Base-by-base conservation (phyloP, 805 yeast genomes). In the Yarrowia deformans region DNA sequence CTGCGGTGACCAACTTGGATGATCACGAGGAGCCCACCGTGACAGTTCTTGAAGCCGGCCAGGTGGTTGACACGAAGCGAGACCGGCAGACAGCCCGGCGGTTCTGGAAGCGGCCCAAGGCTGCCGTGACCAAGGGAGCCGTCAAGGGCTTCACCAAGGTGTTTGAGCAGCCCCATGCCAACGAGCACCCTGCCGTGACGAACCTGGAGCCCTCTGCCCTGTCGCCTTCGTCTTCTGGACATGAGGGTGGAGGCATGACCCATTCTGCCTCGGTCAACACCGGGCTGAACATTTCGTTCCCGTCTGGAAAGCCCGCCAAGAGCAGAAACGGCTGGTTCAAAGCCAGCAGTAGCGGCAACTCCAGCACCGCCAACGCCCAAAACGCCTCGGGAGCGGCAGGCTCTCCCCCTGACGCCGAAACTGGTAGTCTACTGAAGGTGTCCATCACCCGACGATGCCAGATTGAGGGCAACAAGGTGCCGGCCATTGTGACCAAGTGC, bases 401-500 rank as follows among this genome's bases (percentile, higher is more conserved):
- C 23, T 49, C 43, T 23, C 46, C 69, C 52, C 69, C 61, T 8
- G 64, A 63, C 8, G 69, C 29, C 64, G 70, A 48, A 14, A 67
- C 18, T 32, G 35, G 70, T 23, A 77, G 81, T 23, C 76, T 83
- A 34, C 82, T 84, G 72, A 80, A 83, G 43, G 82, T 87, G 10
- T 83, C 92, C 1, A 82, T 94, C 67, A 89, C 87, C 70, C 82
- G 84, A 68, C 82, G 97, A 67, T 84, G 90, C 14, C 79, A 80
- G 16, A 82, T 79, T 72, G 99, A 94, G 75, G 82, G 84, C 16
- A 81, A 84, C 39, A 72, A 76, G 12, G 83, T 91, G 12, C 99
- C 99, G 13, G 78, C 85, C 72, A 84, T 95, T 37, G 84, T 95
- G 12, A 81, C 88, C 13, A 82, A 86, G 69, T 91, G 97, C 79